Conservation (phyloP, 768 basidiomycete genomes). For the Clathrus columnatus region DNA sequence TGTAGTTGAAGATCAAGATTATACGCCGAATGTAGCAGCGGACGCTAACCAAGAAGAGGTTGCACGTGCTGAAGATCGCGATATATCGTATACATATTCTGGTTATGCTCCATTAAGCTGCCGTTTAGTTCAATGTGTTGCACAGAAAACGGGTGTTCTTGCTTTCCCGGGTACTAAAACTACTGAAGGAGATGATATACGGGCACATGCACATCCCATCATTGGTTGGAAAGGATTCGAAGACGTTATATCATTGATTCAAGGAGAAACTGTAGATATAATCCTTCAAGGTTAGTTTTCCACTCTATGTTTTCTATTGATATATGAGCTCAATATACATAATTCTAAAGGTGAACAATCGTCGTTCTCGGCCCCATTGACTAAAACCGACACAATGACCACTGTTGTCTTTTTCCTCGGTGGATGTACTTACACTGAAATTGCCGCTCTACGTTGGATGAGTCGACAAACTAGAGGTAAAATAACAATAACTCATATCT, state of each 20-base stretch:
- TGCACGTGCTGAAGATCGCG: constrained; percentile 38
- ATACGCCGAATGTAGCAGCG: constrained; percentile 43
- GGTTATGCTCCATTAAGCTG: constrained; percentile 93
- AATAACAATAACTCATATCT: constrained; percentile 12
- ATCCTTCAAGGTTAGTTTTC: constrained; percentile 22
- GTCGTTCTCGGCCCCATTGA: background rate
- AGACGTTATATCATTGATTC: constrained; percentile 72
- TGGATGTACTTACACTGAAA: constrained; percentile 95
- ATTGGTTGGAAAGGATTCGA: constrained; percentile 98
- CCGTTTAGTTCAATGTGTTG: constrained; percentile 85
- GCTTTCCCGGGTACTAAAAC: constrained; percentile 18
- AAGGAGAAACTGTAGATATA: constrained; percentile 62
- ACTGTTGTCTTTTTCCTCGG: constrained; percentile 96
- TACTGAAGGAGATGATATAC: constrained; percentile 16
- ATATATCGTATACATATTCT: constrained; percentile 93
- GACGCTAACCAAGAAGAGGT: constrained; percentile 47
- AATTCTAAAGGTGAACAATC: background rate
- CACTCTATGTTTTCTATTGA: background rate
- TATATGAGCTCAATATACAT: background rate
- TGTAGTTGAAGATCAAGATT: constrained; percentile 74
- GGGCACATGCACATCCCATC: constrained; percentile 82
- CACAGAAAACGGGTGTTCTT: constrained; percentile 83
- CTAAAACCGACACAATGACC: constrained; percentile 39
- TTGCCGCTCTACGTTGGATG: constrained; percentile 91
- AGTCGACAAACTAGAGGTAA: constrained; percentile 73